Evolutionary conservation across 2,329 filamentous ascomycete species (phyloP).

Genomic region (Colletotrichum noveboracense): DNA sequence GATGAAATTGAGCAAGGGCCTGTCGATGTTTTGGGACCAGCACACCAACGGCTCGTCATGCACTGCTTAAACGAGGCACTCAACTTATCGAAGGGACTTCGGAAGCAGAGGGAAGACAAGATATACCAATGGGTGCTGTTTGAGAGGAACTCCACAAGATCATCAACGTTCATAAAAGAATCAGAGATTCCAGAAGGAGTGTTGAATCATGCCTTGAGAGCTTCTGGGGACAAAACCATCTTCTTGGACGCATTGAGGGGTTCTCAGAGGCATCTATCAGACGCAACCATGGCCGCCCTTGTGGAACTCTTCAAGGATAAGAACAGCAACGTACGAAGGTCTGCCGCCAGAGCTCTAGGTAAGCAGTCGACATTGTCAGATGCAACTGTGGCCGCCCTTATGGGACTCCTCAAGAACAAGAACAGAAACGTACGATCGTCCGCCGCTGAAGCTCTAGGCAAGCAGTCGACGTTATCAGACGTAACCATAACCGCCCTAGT

Average conservation of each 20-base stretch:
- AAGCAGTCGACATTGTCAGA: too few relatives aligned
- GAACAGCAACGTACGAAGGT: too few relatives aligned
- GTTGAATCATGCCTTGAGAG: constrained; percentile 1
- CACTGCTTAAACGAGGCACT: constrained; percentile 40
- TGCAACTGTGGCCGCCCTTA: too few relatives aligned
- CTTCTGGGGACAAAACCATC: not conserved
- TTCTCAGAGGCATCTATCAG: not conserved
- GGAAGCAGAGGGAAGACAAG: constrained; percentile 15
- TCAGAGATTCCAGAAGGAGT: constrained; percentile 22
- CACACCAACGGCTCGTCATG: constrained; percentile 42
- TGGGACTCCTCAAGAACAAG: too few relatives aligned
- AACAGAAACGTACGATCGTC: too few relatives aligned
- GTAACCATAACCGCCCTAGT: too few relatives aligned
- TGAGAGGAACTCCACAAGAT: constrained; percentile 20
- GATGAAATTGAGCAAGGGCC: constrained; percentile 34
- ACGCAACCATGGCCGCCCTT: not conserved
- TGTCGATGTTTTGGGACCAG: constrained; percentile 38
- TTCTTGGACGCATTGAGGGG: not conserved
- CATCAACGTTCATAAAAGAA: constrained; percentile 11
- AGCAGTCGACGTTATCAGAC: too few relatives aligned
- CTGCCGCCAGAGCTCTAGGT: too few relatives aligned
- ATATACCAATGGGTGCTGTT: constrained; percentile 26
- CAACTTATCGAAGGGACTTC: not conserved
- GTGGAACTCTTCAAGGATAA: not conserved
- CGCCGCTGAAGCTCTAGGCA: too few relatives aligned